Evolutionary conservation across 228 moss, liverwort and hornwort species (phyloP).

Genomic region (Sphagnum fallax): DNA sequence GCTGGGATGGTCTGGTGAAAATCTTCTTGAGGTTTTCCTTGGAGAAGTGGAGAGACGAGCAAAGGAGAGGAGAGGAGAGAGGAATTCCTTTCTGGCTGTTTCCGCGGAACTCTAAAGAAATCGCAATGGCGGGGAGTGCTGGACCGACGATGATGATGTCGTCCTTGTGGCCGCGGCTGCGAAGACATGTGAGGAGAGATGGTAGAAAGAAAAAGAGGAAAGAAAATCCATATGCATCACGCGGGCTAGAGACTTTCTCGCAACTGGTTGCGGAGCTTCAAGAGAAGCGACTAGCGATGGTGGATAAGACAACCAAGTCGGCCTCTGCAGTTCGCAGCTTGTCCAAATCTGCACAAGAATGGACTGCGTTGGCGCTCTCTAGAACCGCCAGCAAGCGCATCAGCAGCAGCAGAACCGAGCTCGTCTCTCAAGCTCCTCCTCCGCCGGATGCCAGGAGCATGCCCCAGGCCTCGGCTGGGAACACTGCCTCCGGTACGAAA

Average conservation of each 20-base stretch:
- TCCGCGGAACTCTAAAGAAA: too few species aligned
- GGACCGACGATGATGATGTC: too few species aligned
- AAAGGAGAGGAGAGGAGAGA: too few species aligned
- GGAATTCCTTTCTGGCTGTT: too few species aligned
- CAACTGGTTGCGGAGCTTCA: conserved; percentile 45
- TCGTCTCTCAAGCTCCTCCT: too few species aligned
- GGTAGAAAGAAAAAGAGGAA: conserved; percentile 28
- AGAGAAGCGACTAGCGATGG: conserved; percentile 52
- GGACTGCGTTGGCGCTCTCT: conserved; percentile 47
- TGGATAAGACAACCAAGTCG: conserved; percentile 57
- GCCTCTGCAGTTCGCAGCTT: conserved; percentile 55
- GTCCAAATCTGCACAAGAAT: conserved; percentile 67
- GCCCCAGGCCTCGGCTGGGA: neutral
- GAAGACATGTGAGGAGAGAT: conserved; percentile 10
- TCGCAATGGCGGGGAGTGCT: too few species aligned
- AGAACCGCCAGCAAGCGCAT: conserved; percentile 31
- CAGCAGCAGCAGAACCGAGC: neutral
- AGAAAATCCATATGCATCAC: conserved; percentile 50
- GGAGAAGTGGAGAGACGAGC: too few species aligned
- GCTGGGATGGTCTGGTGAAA: too few species aligned
- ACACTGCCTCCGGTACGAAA: neutral
- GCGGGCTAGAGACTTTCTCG: conserved; percentile 58
- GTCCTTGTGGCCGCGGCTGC: conserved; percentile 16
- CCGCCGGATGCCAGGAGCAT: too few species aligned
- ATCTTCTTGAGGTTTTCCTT: too few species aligned